Evolutionary conservation across 2,329 filamentous ascomycete species (phyloP), one percentile per base, ranked within the genome.

Genomic region (Fusarium bulbicola): DNA sequence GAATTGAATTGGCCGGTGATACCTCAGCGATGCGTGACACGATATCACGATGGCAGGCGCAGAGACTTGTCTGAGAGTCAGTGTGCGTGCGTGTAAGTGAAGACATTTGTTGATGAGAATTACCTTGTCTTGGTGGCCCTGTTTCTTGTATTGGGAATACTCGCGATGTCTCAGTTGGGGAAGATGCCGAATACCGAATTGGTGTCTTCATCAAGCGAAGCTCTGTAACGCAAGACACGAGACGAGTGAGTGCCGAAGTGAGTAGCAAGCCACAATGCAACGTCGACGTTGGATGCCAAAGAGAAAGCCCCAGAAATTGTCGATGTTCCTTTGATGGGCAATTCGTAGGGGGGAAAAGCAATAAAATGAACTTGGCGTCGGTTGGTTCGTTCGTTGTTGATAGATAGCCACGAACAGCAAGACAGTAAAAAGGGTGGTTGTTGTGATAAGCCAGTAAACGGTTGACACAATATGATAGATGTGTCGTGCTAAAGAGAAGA

Each of bases 191-290:
- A 62, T 32, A 36, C 59, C 66, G 47, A 49, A n/a, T 40, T 42
- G 52, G 32, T 40, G 52, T 65, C 66, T 65, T 69, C 36, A 40
- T 70, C 59, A 69, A 70, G 59, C 66, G 59, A 69, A 21, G 52
- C 66, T 28, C 45, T 69, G 66, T 70, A 68, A 70, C 46, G 58
- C 58, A 16, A 40, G 50, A 53, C 47, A 26, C 52, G 52, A 70
- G 42, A 53, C 50, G 53, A 54, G 34, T 40, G 34, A 40, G 50
- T 54, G 26, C 50, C 15, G 34, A 56, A 26, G 32, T 36, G 28
- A 16, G 36, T 16, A 68, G 58, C 32, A 65, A 70, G 59, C 66
- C 66, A 69, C 66, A 65, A 54, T 69, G 66, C 52, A 65, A 70
- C 66, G 45, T 65, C 45, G 45, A 66, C 34, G 32, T 34, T 28